Percentiles rank a stretch among this genome's conserved stretches.
Evolutionary conservation across 768 basidiomycete species (phyloP).

Genomic region (Russula ochroleuca): DNA sequence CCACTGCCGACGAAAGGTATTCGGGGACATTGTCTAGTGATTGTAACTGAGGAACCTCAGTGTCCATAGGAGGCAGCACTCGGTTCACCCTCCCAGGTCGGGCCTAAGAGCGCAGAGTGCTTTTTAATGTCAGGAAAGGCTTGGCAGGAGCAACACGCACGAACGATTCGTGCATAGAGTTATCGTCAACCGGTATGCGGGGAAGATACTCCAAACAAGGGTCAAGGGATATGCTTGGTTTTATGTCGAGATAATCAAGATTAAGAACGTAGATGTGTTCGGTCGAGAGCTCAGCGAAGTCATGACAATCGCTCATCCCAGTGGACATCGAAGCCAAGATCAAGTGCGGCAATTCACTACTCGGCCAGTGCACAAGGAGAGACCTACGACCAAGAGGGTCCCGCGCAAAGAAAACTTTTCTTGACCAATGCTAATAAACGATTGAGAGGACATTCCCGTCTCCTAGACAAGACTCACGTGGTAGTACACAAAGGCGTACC

Average conservation of each 20-base stretch:
- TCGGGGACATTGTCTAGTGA: conserved; percentile 44
- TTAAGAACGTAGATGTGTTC: conserved; percentile 54
- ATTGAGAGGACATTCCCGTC: conserved; percentile 4
- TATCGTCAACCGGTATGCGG: not conserved
- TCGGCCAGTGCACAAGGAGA: conserved; percentile 66
- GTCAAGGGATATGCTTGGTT: not conserved
- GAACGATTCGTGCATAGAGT: not conserved
- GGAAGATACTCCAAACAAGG: conserved; percentile 28
- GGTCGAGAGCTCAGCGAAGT: conserved; percentile 61
- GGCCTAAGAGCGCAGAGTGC: conserved; percentile 38
- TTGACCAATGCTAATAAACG: conserved; percentile 38
- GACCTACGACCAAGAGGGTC: conserved; percentile 86
- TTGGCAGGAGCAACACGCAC: conserved; percentile 2
- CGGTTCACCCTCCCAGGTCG: conserved; percentile 45
- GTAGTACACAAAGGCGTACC: conserved; percentile 79
- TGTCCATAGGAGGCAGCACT: conserved; percentile 37
- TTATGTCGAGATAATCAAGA: conserved; percentile 32
- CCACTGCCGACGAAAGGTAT: conserved; percentile 42
- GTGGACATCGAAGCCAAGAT: conserved; percentile 63
- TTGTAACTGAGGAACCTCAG: conserved; percentile 36
- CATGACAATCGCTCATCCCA: conserved; percentile 43
- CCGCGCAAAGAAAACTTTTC: conserved; percentile 63
- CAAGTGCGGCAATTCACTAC: conserved; percentile 45
- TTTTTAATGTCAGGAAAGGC: not conserved
- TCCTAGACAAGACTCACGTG: conserved; percentile 45